Base-by-base conservation (phyloP, 2,329 filamentous ascomycete species). In the Aspergillus sp. region DNA sequence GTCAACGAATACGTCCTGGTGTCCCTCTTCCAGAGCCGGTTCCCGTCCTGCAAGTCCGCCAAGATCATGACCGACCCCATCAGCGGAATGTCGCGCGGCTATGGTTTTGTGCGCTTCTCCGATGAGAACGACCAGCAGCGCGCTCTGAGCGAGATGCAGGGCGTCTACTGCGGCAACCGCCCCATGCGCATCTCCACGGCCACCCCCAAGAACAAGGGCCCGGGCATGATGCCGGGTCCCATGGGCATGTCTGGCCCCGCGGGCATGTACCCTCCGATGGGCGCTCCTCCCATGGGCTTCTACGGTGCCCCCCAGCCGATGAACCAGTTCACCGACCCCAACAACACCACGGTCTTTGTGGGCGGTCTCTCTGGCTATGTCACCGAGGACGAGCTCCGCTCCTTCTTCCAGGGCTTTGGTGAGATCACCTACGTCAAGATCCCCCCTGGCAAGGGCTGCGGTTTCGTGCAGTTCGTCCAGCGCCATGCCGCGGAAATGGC, bases 341-440 rank as follows among this genome's bases (percentile, higher is more conserved):
- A 98, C 75, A 98, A 98, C 69, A 98, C 91, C 12, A 98, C 91
- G 13, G 91, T 98, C 42, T 98, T 98, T 53, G 91, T 98, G 34
- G 91, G 91, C 46, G 91, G 91, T 33, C 78, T 98, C 4, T 95
- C 88, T 24, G 91, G 91, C 45, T 98, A 98, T 54, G 91, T 98
- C 42, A 98, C 91, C 29, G 91, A 98, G 69, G 91, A 98, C 53
- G 91, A 98, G 71, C 81, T 98, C n/a, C 86, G 91, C 43, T 95
- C 88, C 0, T 98, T 98, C 75, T 98, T 98, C 80, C 91, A 98
- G 64, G 91, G 91, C 50, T 98, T 98, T 45, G 91, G 91, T 40
- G 91, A 98, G 62, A 98, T 98, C 58, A 98, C 91, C 52, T 98
- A 98, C 61, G 91, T 98, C 69, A 98, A 98, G 79, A 98, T 98